Evolutionary conservation across 2,329 filamentous ascomycete species (phyloP).

Genomic region (Aspergillus oerlinghausenensis): DNA sequence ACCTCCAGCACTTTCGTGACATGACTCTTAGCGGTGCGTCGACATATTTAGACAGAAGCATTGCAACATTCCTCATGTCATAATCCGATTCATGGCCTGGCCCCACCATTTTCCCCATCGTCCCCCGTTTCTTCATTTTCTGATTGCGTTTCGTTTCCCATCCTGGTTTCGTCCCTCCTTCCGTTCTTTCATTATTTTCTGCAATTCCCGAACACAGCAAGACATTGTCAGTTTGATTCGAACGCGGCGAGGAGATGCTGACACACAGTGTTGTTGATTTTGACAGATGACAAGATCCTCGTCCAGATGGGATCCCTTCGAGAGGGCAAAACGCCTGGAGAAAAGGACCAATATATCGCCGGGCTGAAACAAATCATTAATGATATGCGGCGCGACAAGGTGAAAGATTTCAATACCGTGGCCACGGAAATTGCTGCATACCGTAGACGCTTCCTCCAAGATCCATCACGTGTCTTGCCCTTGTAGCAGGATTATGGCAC

Average conservation of each 20-base stretch:
- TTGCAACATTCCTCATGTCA: conserved; percentile 18
- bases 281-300: conserved; percentile 48
- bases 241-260: conserved; percentile 30
- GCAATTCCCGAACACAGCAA: neutral
- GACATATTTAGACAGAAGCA: conserved; percentile 26
- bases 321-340: conserved; percentile 43
- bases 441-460: conserved; percentile 47
- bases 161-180: neutral
- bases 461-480: conserved; percentile 42
- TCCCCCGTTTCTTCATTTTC: neutral
- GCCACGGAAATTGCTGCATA: conserved; percentile 47
- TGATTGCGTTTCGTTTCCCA: conserved; percentile 9
- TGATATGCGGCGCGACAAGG: conserved; percentile 45
- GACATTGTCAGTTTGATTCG: conserved; percentile 7
- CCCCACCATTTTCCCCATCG: neutral
- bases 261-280: conserved; percentile 37
- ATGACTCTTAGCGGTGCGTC: conserved; percentile 73
- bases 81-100: conserved; percentile 10
- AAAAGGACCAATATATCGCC: conserved; percentile 40
- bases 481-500: conserved; percentile 31
- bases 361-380: conserved; percentile 48
- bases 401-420: conserved; percentile 48
- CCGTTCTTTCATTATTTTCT: conserved; percentile 8
- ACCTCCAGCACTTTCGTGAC: conserved; percentile 72
- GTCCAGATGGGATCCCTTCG: conserved; percentile 45